Evolutionary conservation across 148 eudicot species (phyloP).

Genomic region (Polygonum maritimum): DNA sequence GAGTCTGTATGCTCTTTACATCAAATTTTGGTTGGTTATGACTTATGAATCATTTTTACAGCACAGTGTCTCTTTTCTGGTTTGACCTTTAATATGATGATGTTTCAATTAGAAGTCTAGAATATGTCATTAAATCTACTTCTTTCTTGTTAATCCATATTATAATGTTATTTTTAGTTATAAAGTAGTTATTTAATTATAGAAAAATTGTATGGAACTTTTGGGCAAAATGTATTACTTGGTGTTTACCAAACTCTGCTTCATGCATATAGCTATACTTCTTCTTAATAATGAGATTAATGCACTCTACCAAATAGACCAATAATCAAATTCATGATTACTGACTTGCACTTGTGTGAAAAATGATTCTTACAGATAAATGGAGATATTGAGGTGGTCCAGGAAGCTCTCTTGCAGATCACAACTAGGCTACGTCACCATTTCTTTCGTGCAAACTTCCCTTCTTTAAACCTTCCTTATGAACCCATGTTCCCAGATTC

Average conservation of each 20-base stretch:
- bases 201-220: too few relatives aligned
- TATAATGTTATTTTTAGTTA: too few relatives aligned
- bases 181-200: too few relatives aligned
- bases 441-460: conserved; percentile 81
- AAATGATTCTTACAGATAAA: conserved; percentile 39
- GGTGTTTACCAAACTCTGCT: too few relatives aligned
- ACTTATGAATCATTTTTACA: neutral
- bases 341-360: neutral
- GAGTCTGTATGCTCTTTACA: neutral
- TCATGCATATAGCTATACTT: too few relatives aligned
- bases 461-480: conserved; percentile 35
- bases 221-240: too few relatives aligned
- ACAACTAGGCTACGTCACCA: conserved; percentile 62
- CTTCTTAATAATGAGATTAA: too few relatives aligned
- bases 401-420: conserved; percentile 86
- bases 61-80: neutral
- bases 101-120: neutral
- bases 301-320: too few relatives aligned
- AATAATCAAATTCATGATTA: neutral
- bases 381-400: conserved; percentile 73
- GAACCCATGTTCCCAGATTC: conserved; percentile 55
- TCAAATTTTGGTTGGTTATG: neutral
- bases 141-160: too few relatives aligned
- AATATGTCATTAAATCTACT: too few relatives aligned
- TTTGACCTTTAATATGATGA: neutral